Base-by-base conservation (phyloP, 2,329 filamentous ascomycete species). In the Scedosporium minutisporum region DNA sequence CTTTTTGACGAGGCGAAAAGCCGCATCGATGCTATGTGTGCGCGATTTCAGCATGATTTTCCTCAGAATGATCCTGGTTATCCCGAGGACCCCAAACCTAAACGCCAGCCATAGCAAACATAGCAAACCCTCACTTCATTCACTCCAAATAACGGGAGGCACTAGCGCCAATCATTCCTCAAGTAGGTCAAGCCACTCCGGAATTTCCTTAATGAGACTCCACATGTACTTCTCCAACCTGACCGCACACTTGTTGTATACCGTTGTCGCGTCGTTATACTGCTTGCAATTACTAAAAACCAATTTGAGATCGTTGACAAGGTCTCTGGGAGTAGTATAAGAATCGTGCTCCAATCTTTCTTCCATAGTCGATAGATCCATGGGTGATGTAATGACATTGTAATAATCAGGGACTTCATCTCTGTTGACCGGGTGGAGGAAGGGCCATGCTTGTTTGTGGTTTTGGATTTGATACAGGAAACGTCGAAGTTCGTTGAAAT, bases 401-500 rank as follows among this genome's bases (percentile, higher is more conserved):
- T 97, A 97, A 77, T 99, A 99, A 74, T 99, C 95, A 18, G 91
- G 87, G 0, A 99, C 95, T 67, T 97, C 95, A 69, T 99, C 95
- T 67, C 89, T 87, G 73, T 96, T 97, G 67, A 99, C 95, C 0
- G 95, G 93, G 27, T 91, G 85, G 41, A 95, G 83, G 79, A 99
- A 99, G 0, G 95, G 95, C 95, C 95, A 99, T 0, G 92, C 90
- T 6, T 89, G 88, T 68, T 87, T 87, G 76, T 96, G 92, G 72
- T 97, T 97, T 73, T 97, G 93, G 75, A 97, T 85, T 71, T 96
- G 91, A 74, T 96, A 96, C 66, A 99, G 87, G 6, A 99, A 84
- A 73, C 95, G 91, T 12, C 96, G 83, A 2, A 99, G 87, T 68
- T 96, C 89, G 73, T 95, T 96, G 79, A 96, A 97, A 73, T 97